Evolutionary conservation across 208 protist species (phyloP).

Genomic region (Strigomonas galati): DNA sequence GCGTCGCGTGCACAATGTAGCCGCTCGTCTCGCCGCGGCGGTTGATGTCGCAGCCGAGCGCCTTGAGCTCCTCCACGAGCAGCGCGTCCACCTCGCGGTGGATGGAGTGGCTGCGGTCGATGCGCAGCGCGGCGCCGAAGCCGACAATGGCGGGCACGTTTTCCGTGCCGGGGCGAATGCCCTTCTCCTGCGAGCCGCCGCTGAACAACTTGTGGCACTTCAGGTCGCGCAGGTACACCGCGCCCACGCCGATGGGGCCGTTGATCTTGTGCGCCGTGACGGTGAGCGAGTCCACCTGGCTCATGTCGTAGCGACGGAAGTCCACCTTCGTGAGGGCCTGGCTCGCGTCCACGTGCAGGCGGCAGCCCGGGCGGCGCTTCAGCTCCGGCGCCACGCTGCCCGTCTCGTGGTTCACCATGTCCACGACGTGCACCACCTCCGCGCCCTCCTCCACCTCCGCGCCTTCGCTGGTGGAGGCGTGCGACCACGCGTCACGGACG

Average conservation of each 20-base stretch:
- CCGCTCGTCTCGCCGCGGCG: conserved; percentile 75
- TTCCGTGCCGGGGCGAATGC: conserved; percentile 75
- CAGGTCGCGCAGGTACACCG: conserved; percentile 61
- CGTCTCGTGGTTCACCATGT: conserved; percentile 81
- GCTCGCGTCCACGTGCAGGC: conserved; percentile 72
- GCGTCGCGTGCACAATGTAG: conserved; percentile 77
- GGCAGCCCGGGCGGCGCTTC: conserved; percentile 39
- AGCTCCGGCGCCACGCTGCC: conserved; percentile 51
- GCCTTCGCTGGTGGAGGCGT: conserved; percentile 49
- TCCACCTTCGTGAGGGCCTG: conserved; percentile 70
- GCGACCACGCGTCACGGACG: conserved; percentile 63
- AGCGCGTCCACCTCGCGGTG: conserved; percentile 59
- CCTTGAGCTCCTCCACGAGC: conserved; percentile 47
- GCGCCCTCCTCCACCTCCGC: conserved; percentile 18
- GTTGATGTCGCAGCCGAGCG: conserved; percentile 72
- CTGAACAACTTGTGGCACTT: conserved; percentile 44
- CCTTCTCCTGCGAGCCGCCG: conserved; percentile 69
- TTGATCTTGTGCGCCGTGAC: conserved; percentile 85
- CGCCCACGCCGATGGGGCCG: conserved; percentile 69
- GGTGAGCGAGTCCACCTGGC: conserved; percentile 70
- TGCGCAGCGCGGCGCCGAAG: conserved; percentile 55
- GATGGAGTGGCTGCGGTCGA: conserved; percentile 60
- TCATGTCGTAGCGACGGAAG: conserved; percentile 50
- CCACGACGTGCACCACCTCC: conserved; percentile 44
- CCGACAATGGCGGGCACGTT: conserved; percentile 78